phyloP scores from a whole-genome alignment of 225 moss, liverwort and hornwort species.

The Ulota crispa region DNA sequence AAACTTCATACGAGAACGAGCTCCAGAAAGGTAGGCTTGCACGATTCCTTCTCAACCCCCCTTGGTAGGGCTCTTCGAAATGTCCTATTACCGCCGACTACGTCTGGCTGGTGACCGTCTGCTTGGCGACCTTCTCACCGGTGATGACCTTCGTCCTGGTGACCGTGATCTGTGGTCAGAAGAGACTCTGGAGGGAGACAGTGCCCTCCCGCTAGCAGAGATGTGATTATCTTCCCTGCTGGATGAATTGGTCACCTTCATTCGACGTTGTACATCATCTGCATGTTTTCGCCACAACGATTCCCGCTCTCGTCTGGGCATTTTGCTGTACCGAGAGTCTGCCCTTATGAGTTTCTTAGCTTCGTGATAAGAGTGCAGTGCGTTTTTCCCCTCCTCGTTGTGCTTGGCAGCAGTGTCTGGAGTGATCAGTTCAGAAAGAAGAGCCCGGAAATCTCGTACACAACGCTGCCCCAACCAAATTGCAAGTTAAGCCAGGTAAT shows the following conservation, averaged over 20 bases:
- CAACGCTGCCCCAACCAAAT: conserved; percentile 56
- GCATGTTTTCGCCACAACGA: conserved; percentile 79
- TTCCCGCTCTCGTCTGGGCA: conserved; percentile 76
- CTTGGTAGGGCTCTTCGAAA: neutral
- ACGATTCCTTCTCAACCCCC: neutral
- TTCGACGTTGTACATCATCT: conserved; percentile 69
- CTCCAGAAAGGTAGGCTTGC: conserved; percentile 8
- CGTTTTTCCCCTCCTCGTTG: conserved; percentile 53
- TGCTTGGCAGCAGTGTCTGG: conserved; percentile 53
- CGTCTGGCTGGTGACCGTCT: conserved; percentile 51
- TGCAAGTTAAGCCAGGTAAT: neutral
- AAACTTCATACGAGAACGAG: neutral
- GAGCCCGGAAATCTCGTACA: conserved; percentile 66
- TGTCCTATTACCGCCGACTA: conserved; percentile 32
- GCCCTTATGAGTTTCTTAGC: conserved; percentile 74
- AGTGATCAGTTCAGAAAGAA: conserved; percentile 73
- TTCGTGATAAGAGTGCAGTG: conserved; percentile 72
- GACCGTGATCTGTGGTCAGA: conserved; percentile 45
- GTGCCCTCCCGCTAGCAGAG: conserved; percentile 41
- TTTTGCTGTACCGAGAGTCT: conserved; percentile 65
- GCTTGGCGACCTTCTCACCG: conserved; percentile 3
- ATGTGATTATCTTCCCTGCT: conserved; percentile 37
- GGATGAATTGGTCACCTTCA: conserved; percentile 37
- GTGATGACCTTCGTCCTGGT: conserved; percentile 36
- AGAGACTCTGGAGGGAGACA: conserved; percentile 37